Evolutionary conservation across 1,139 yeast genomes (phyloP), one percentile per base, ranked within the genome.

Genomic region (Blastobotrys serpentis): DNA sequence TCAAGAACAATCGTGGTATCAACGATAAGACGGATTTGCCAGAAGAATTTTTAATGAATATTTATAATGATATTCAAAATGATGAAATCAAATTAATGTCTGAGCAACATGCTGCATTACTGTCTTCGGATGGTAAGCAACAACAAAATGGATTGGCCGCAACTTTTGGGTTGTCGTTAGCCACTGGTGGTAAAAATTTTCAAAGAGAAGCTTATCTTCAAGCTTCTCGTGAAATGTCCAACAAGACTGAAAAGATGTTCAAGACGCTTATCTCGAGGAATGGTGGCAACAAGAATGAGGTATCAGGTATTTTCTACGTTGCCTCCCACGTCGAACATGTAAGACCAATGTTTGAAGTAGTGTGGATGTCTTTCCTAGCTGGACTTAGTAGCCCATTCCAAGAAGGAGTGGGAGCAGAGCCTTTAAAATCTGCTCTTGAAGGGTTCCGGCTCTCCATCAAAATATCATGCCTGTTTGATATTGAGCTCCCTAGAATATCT

Each of bases 301-400:
- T 45, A 56, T 33, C 51, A n/a, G 62, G 58, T 8, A 67, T 68
- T 16, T 78, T 73, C 58, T 76, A 74, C 56, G 77, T 79, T 48
- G 82, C 96, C 0, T 82, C 92, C 2, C 92, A 86, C 63, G 81
- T 87, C 16, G 94, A 88, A 56, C 97, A 92, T 64, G 96, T 90
- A 18, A 85, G 80, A 61, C 92, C 97, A 1, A 87, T 94, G 64
- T 92, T 92, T 69, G 97, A 90, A 60, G 88, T 88, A 11, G 73
- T 87, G 44, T 94, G 99, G 99, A 89, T 92, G 97, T 88, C 97
- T 0, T 79, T 92, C 47, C 74, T 94, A 56, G 98, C 97, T 4
- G 97, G 96, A 0, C 75, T 94, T 47, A 88, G 97, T 0, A 94
- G 95, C 2, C 95, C 96, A 3, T 88, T 90, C 69, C 89, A 86